These are phyloP conservation scores for Aspergillus mulundensis DNA, from an alignment of 495 filamentous ascomycete genomes.

Conservation along the genomic window DNA sequence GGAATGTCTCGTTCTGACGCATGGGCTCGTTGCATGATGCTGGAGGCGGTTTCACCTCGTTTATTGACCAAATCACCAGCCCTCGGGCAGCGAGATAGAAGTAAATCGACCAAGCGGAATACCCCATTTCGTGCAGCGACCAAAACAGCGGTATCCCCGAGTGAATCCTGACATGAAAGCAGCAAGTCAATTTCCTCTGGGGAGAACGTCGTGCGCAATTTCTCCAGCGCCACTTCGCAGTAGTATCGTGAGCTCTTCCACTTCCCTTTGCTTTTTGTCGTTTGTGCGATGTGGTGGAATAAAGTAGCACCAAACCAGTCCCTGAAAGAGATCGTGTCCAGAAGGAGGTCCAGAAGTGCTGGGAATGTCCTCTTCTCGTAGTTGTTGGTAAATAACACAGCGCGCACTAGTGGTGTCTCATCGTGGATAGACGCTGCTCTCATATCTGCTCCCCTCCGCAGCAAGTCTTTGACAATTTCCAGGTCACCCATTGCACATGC, in stretches of 20 bases:
- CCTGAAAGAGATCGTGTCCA: conserved; percentile 66
- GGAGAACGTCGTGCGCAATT: conserved; percentile 63
- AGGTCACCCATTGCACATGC: conserved; percentile 97
- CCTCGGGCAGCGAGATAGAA: conserved; percentile 58
- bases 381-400: conserved; percentile 92
- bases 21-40: conserved; percentile 53
- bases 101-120: conserved; percentile 41
- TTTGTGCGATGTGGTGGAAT: conserved; percentile 87
- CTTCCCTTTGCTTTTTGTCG: conserved; percentile 73
- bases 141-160: conserved; percentile 85
- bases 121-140: conserved; percentile 70
- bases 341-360: conserved; percentile 70
- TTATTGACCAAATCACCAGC: conserved; percentile 74
- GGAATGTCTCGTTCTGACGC: conserved; percentile 33
- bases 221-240: conserved; percentile 83
- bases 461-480: conserved; percentile 79
- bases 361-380: conserved; percentile 86
- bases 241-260: conserved; percentile 86
- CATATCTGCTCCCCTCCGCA: conserved; percentile 65
- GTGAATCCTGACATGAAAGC: conserved; percentile 69
- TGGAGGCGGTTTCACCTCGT: conserved; percentile 71
- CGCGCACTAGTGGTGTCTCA: conserved; percentile 92
- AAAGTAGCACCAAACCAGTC: conserved; percentile 79
- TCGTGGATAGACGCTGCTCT: conserved; percentile 68
- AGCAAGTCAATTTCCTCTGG: conserved; percentile 64